Conservation (phyloP, 23 red algal genomes). For the Gracilaria gracilis region DNA sequence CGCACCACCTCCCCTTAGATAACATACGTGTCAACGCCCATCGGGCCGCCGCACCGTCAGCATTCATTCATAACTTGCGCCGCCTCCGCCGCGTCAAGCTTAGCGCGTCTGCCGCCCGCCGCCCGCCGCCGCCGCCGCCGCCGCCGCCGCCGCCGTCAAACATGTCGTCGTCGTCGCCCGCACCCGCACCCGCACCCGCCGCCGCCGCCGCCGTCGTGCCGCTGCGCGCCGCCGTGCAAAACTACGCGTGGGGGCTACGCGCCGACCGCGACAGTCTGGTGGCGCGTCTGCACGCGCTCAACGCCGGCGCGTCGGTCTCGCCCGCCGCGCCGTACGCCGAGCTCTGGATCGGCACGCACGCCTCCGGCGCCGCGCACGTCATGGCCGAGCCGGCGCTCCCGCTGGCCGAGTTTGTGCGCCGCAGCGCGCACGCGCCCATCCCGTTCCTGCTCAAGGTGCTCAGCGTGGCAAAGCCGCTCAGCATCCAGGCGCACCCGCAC, state of each 20-base stretch:
- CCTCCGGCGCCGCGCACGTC: constrained; percentile 66
- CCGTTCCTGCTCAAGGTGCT: constrained; percentile 97
- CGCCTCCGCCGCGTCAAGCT: no score
- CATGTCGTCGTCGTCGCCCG: constrained; percentile 5
- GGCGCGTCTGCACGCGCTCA: constrained; percentile 68
- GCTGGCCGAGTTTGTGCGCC: constrained; percentile 8
- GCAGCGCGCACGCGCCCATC: not conserved
- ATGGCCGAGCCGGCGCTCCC: not conserved
- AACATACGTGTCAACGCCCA: no score
- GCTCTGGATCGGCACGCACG: constrained; percentile 97
- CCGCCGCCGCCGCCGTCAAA: not conserved
- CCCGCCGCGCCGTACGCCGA: constrained; percentile 81
- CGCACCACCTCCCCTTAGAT: not conserved
- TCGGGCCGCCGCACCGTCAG: not conserved
- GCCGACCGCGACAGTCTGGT: constrained; percentile 50
- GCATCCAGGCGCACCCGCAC: constrained; percentile 94
- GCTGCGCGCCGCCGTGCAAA: constrained; percentile 63
- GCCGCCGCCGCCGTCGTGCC: constrained; percentile 38
- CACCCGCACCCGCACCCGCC: not conserved
- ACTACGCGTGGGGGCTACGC: constrained; percentile 79
- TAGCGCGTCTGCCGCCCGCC: no score
- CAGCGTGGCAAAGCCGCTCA: constrained; percentile 84
- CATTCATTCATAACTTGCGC: not conserved
- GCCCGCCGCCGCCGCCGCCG: not conserved
- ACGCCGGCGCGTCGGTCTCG: constrained; percentile 27